A percentile compares a stretch with the other conserved stretches of the same genome.
These are phyloP conservation scores for Heimioporus sp. DNA, from an alignment of 768 basidiomycete genomes.

Conservation along the genomic window DNA sequence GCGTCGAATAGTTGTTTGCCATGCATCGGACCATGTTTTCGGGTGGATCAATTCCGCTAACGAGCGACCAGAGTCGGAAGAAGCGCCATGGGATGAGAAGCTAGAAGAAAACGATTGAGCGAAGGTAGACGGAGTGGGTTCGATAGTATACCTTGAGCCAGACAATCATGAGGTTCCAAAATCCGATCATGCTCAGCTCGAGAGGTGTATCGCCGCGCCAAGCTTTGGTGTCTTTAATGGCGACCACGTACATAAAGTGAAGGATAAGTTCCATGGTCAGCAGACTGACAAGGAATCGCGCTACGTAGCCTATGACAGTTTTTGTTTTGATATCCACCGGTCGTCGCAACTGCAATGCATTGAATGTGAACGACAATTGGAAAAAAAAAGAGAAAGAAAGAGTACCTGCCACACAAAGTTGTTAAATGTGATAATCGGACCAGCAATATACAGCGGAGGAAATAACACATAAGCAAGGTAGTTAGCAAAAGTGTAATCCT, in stretches of 20 bases:
- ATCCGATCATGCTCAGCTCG: slow-evolving; percentile 88
- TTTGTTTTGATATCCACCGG: slow-evolving; percentile 46
- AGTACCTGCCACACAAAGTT: slow-evolving; percentile 92
- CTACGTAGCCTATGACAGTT: slow-evolving; percentile 50
- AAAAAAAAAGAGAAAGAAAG: background rate
- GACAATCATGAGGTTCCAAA: slow-evolving; percentile 94
- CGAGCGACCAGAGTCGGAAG: slow-evolving; percentile 91
- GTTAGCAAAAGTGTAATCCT: slow-evolving; percentile 64
- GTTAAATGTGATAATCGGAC: slow-evolving; percentile 95
- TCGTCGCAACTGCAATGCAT: slow-evolving; percentile 51
- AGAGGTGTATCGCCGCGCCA: slow-evolving; percentile 79
- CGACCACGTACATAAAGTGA: slow-evolving; percentile 96
- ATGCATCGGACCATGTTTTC: slow-evolving; percentile 99
- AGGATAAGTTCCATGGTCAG: slow-evolving; percentile 88
- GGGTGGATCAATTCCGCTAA: slow-evolving; percentile 87
- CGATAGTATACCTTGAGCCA: slow-evolving; percentile 81
- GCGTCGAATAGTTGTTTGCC: slow-evolving; percentile 92
- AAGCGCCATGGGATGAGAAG: slow-evolving; percentile 94
- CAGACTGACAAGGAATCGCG: slow-evolving; percentile 69
- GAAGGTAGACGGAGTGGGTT: background rate
- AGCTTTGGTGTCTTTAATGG: slow-evolving; percentile 85
- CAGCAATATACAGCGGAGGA: slow-evolving; percentile 92
- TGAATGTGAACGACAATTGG: background rate
- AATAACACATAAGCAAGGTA: slow-evolving; percentile 89
- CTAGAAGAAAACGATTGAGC: slow-evolving; percentile 38